Base-by-base conservation (phyloP, 1,139 yeast species). In the Hanseniaspora sp. region DNA sequence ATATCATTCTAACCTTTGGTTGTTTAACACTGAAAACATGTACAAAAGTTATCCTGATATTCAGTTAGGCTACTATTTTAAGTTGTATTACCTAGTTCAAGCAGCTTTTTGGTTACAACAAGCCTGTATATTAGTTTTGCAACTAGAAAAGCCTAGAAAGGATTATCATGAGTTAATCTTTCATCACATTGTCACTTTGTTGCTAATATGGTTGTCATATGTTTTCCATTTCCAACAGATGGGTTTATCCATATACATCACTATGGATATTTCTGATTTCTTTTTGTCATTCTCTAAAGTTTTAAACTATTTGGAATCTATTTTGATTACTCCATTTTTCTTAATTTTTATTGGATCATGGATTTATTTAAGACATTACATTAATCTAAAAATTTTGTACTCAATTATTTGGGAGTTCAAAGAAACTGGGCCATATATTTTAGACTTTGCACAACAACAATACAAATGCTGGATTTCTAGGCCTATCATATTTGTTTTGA, bases 91-190 rank as follows among this genome's bases (percentile, higher is more conserved):
- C 68, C 74, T 92, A 60, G 81, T 87, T 42, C 98, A 92, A 71
- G 96, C 97, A 7, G 86, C 96, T 2, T 92, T 87, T 69, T 92
- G 99, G 99, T 82, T 88, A 17, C 99, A 92, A 71, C 98, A 92
- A 70, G 83, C 94, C 1, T 80, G 86, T 44, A 83, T 92, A 31
- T 74, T 92, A 58, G 71, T 82, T 55, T 74, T 94, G 60, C 95
- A 86, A 68, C 76, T 92, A 59, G 99, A 92, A 69, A 87, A 87
- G 68, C 97, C 96, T 56, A 78, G 99, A 68, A 88, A 87, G 69
- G 99, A 92, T 68, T 90, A 83, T 69, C 74, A 80, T 62, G 98
- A 92, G 69, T 77, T 92, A 59, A 88, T 90, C 28, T 81, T 88
- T 69, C 99, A 92, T 68, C 99, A 92, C 68, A 78, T 92, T 59